Percentiles rank a stretch among this genome's conserved stretches.
Conservation (phyloP, 257 asterid genomes). For the Solanum infundibuliforme region DNA sequence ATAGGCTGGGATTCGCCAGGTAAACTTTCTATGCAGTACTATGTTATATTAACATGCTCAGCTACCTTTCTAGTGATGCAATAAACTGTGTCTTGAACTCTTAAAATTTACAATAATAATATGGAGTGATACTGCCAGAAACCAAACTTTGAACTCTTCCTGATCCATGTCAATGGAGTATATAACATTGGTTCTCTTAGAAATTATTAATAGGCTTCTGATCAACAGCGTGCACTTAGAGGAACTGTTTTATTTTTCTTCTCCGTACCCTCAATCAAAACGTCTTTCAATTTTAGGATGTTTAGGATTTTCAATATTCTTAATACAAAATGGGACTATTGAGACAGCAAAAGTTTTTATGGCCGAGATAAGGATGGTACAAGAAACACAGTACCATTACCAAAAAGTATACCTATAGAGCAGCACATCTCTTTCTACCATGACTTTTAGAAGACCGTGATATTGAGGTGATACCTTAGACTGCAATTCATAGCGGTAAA, state of each 20-base stretch:
- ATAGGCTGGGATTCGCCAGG: not conserved
- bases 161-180: not conserved
- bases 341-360: not conserved
- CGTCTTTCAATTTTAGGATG: not conserved
- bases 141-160: not conserved
- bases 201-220: not conserved
- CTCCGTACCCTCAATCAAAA: not conserved
- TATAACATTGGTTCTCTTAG: not conserved
- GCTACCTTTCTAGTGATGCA: not conserved
- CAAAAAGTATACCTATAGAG: not conserved
- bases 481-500: not conserved
- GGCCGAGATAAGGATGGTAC: not conserved
- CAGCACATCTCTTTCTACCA: not conserved
- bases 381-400: not conserved
- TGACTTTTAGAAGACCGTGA: not conserved
- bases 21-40: not conserved
- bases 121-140: not conserved
- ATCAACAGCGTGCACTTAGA: not conserved
- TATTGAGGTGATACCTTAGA: not conserved
- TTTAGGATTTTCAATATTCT: not conserved
- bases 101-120: not conserved
- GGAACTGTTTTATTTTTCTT: not conserved
- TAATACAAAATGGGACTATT: not conserved
- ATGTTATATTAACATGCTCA: not conserved
- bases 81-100: not conserved